phyloP scores from a whole-genome alignment of 2,329 filamentous ascomycete genomes.

The Curvularia lunata region DNA sequence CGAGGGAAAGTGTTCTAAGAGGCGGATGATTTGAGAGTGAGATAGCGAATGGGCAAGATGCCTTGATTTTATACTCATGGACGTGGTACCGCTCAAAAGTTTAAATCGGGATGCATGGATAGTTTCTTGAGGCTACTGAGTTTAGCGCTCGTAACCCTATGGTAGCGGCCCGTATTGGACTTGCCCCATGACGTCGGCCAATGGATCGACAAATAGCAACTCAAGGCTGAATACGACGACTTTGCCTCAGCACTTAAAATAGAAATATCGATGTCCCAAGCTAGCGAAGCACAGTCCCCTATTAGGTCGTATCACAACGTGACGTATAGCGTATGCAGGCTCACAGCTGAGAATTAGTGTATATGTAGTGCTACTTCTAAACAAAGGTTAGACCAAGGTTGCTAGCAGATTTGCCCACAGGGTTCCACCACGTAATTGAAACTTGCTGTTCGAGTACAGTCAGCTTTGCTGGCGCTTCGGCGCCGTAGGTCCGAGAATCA shows the following conservation, averaged over 20 bases:
- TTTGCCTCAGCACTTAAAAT: neutral
- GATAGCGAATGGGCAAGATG: neutral
- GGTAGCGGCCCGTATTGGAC: neutral
- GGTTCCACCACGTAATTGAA: no score
- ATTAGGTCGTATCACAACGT: neutral
- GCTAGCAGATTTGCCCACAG: no score
- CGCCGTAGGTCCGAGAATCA: no score
- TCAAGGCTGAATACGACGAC: neutral
- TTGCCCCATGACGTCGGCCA: conserved; percentile 4
- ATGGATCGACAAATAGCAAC: neutral
- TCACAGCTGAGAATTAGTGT: no score
- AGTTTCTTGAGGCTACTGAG: neutral
- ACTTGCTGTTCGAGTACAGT: no score
- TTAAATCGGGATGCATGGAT: neutral
- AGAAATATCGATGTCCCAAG: neutral
- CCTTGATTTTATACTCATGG: neutral
- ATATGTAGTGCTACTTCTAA: no score
- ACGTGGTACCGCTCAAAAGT: neutral
- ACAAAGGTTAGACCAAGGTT: no score
- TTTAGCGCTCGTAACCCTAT: conserved; percentile 5
- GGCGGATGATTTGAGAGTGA: neutral
- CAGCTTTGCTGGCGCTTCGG: no score
- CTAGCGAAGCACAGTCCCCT: neutral
- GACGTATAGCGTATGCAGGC: neutral
- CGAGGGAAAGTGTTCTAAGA: neutral